These are phyloP conservation scores for Ulmus americana DNA, from an alignment of 331 rosid genomes.

Conservation along the genomic window DNA sequence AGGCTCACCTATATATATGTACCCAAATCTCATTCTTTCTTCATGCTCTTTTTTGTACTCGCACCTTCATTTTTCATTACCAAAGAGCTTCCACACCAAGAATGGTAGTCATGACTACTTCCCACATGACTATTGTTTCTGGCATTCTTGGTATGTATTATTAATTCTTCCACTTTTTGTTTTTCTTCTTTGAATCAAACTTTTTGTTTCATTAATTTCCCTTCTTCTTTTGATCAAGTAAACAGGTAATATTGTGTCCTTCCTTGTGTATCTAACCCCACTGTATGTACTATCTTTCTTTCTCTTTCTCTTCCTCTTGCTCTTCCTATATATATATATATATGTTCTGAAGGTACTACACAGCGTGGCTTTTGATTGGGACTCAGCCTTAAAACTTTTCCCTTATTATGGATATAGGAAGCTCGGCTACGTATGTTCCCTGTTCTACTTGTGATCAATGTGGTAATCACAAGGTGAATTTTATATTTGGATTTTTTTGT, in stretches of 20 bases:
- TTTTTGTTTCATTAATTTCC: neutral
- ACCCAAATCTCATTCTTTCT: neutral
- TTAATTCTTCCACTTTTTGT: neutral
- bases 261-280: slow-evolving; percentile 30
- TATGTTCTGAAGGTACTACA: slow-evolving; percentile 44
- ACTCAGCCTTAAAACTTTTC: slow-evolving; percentile 85
- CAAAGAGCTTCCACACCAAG: slow-evolving; percentile 7
- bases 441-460: slow-evolving; percentile 76
- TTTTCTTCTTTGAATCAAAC: neutral
- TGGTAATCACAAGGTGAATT: slow-evolving; percentile 77
- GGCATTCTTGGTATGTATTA: slow-evolving; percentile 36
- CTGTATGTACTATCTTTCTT: slow-evolving; percentile 15
- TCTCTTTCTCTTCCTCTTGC: neutral
- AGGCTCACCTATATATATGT: neutral
- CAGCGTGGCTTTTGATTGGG: slow-evolving; percentile 89
- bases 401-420: slow-evolving; percentile 57
- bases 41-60: slow-evolving; percentile 10
- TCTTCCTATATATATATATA: neutral
- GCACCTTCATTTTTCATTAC: neutral
- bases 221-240: neutral
- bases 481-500: neutral
- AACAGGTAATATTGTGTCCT: slow-evolving; percentile 22
- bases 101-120: slow-evolving; percentile 23
- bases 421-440: slow-evolving; percentile 93
- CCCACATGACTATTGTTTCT: slow-evolving; percentile 26